These are phyloP conservation scores for Trichoderma simmonsii DNA, from an alignment of 2,329 filamentous ascomycete species.

Conservation along the genomic window DNA sequence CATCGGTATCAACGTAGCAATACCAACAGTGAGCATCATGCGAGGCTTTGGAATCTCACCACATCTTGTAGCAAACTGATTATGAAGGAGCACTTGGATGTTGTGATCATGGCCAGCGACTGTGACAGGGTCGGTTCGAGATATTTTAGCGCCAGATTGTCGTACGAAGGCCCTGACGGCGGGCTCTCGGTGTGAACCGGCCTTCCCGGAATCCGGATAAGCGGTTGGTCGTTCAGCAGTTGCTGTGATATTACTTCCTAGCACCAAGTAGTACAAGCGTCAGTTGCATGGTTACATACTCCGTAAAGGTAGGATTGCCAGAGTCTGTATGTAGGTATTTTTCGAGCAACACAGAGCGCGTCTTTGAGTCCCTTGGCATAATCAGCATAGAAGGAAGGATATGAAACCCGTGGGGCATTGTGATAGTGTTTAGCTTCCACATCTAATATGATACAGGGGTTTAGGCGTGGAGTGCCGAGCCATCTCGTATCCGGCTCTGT, in stretches of 20 bases:
- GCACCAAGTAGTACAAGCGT: neutral
- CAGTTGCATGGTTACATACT: neutral
- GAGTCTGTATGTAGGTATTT: neutral
- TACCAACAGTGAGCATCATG: neutral
- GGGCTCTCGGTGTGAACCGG: neutral
- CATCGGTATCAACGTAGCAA: neutral
- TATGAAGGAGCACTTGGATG: neutral
- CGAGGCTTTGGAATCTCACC: neutral
- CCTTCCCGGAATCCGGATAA: neutral
- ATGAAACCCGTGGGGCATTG: neutral
- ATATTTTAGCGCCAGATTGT: neutral
- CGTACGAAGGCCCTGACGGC: neutral
- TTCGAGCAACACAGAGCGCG: neutral
- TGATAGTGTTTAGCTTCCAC: neutral
- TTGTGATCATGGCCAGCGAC: neutral
- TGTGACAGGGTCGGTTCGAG: neutral
- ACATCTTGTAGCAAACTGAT: neutral
- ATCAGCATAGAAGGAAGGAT: neutral
- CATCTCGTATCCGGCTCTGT: slow-evolving; percentile 3
- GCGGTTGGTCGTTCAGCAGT: neutral
- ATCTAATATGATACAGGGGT: slow-evolving; percentile 5
- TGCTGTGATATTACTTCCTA: neutral
- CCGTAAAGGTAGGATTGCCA: neutral
- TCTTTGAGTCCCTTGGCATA: neutral
- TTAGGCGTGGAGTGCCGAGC: neutral